These are phyloP conservation scores for Alternaria sp. DNA, from an alignment of 2,329 filamentous ascomycete genomes.

Conservation along the genomic window DNA sequence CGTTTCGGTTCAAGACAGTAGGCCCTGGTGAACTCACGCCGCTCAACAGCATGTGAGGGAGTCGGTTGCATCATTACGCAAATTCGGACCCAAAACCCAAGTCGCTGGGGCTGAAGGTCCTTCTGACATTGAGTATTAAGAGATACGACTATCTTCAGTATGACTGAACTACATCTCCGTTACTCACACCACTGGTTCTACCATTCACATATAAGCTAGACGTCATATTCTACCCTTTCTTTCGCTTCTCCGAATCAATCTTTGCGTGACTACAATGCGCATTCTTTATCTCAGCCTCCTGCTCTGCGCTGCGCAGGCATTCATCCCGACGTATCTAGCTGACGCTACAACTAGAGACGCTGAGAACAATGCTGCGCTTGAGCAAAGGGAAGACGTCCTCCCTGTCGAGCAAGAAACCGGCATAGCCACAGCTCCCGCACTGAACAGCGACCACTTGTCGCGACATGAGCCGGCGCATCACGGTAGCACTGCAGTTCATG, in stretches of 20 bases:
- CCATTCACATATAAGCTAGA: accelerated
- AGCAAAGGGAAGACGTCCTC: neutral
- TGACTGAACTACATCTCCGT: neutral
- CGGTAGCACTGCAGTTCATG: neutral
- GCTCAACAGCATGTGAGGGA: neutral
- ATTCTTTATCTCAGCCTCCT: neutral
- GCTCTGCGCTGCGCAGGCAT: neutral
- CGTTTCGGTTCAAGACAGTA: neutral
- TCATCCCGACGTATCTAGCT: neutral
- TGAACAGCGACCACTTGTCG: neutral
- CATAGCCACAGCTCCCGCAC: neutral
- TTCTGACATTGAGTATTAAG: neutral
- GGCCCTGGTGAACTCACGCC: neutral
- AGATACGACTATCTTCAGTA: neutral
- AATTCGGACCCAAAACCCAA: neutral
- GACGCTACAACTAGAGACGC: neutral
- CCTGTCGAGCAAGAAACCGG: neutral
- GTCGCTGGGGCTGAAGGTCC: neutral
- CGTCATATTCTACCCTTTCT: neutral
- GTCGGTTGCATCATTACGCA: neutral
- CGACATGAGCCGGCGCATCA: neutral
- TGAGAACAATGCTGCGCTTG: neutral
- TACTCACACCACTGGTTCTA: neutral
- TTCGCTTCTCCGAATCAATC: neutral
- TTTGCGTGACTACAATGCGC: neutral